Evolutionary conservation across 306 rosid species (phyloP).

Genomic region (Parietaria judaica): DNA sequence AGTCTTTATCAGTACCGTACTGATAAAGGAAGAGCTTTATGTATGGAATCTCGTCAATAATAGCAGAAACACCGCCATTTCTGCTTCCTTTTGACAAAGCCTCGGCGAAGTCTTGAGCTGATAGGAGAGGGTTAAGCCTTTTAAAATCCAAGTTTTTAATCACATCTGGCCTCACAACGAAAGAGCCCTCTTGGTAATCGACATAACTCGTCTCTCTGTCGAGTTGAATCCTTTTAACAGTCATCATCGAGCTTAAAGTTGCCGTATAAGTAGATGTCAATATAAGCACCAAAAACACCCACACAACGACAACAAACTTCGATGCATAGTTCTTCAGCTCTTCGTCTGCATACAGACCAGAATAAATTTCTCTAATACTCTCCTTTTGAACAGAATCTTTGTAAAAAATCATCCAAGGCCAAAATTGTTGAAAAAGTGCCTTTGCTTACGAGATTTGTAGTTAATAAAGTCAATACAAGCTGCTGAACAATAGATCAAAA

Average conservation of each 20-base stretch:
- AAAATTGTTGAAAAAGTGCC: too few relatives aligned
- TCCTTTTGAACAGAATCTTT: too few relatives aligned
- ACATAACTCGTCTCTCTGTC: background rate
- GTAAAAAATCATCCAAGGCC: too few relatives aligned
- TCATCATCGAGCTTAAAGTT: conserved; percentile 19
- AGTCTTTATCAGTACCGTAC: conserved; percentile 2
- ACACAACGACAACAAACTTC: conserved; percentile 7
- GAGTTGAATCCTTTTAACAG: conserved; percentile 1
- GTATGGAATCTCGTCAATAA: conserved; percentile 22
- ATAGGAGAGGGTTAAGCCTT: background rate
- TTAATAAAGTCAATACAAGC: too few relatives aligned
- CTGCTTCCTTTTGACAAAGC: conserved; percentile 21
- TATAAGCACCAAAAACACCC: conserved; percentile 11
- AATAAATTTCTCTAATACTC: too few relatives aligned
- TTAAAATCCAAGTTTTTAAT: background rate
- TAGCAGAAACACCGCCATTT: conserved; percentile 23
- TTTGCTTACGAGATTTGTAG: too few relatives aligned
- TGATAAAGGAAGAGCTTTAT: conserved; percentile 16
- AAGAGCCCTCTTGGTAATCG: background rate
- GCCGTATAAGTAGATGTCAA: conserved; percentile 20
- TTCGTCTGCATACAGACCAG: conserved; percentile 1
- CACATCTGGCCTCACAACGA: background rate
- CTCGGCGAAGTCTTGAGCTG: conserved; percentile 8
- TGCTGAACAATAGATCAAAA: too few relatives aligned
- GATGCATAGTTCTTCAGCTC: background rate